phyloP scores from a whole-genome alignment of 2,329 filamentous ascomycete species.

The Aspergillus ochraceus region DNA sequence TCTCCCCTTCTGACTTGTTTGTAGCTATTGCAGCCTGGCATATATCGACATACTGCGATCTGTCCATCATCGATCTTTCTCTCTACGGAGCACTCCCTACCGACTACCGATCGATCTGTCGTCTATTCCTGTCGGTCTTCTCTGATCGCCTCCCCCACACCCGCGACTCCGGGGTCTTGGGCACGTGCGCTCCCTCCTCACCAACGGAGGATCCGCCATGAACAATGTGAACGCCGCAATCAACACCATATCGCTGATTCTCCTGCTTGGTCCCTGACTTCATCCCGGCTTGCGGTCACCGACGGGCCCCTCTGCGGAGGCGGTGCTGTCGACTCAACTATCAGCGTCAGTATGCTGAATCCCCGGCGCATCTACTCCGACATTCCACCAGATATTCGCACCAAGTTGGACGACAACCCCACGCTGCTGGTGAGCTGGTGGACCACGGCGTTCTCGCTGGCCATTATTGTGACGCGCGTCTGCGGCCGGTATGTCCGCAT shows the following conservation, averaged over 20 bases:
- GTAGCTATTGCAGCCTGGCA: not conserved
- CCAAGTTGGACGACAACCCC: constrained; percentile 68
- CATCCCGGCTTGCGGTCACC: constrained; percentile 10
- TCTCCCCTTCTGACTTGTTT: not conserved
- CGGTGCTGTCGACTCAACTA: constrained; percentile 26
- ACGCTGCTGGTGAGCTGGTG: constrained; percentile 95
- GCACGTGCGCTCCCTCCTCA: constrained; percentile 1
- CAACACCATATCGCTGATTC: constrained; percentile 2
- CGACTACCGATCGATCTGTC: not conserved
- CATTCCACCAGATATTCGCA: constrained; percentile 53
- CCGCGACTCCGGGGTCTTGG: constrained; percentile 1
- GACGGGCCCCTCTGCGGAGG: constrained; percentile 39
- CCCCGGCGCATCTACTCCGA: constrained; percentile 47
- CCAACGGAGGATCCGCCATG: not conserved
- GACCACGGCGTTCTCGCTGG: constrained; percentile 79
- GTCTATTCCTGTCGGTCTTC: not conserved
- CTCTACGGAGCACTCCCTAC: too few relatives aligned
- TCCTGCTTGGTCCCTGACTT: not conserved
- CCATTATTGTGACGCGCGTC: constrained; percentile 81
- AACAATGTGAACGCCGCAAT: constrained; percentile 8
- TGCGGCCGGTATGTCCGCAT: constrained; percentile 82
- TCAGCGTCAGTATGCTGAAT: constrained; percentile 26
- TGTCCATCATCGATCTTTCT: too few relatives aligned
- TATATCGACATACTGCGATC: not conserved
- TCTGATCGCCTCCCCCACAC: constrained; percentile 3